Percentiles rank a stretch among this genome's conserved stretches.
Evolutionary conservation across 371 early-diverging fungal genomes (phyloP).

Genomic region (Mortierella sp.): DNA sequence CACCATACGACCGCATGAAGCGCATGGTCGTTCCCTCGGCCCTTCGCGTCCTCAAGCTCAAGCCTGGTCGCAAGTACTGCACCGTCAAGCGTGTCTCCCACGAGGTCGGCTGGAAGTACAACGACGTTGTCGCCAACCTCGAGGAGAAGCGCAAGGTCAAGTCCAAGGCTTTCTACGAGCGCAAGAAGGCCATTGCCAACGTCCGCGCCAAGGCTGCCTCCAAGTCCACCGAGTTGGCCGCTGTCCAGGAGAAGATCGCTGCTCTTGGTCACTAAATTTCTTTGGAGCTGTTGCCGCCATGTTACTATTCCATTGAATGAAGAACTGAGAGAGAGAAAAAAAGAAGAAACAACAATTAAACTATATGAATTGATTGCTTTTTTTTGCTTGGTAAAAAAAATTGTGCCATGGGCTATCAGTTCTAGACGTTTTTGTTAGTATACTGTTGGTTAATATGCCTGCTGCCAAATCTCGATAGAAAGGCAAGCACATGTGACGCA

Average conservation of each 20-base stretch:
- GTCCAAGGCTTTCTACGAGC: conserved; percentile 92
- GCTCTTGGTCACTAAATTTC: conserved; percentile 71
- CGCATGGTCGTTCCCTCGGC: conserved; percentile 98
- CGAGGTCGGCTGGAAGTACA: conserved; percentile 99
- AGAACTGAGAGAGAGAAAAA: conserved; percentile 6
- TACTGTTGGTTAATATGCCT: no score
- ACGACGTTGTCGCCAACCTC: conserved; percentile 94
- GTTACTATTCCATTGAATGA: conserved; percentile 19
- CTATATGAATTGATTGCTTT: conserved; percentile 25
- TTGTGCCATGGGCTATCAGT: no score
- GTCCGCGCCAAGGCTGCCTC: conserved; percentile 72
- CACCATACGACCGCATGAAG: conserved; percentile 97
- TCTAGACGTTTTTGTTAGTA: not conserved
- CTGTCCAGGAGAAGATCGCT: conserved; percentile 68
- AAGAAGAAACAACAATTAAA: conserved; percentile 37
- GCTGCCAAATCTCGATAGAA: no score
- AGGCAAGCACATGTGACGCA: no score
- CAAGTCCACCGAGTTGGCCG: conserved; percentile 66
- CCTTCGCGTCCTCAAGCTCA: conserved; percentile 95
- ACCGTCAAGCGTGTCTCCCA: conserved; percentile 93
- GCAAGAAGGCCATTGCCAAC: conserved; percentile 83
- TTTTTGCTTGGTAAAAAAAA: conserved; percentile 27
- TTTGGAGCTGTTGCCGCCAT: conserved; percentile 19
- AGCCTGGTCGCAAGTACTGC: conserved; percentile 98
- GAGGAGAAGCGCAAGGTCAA: conserved; percentile 98